Evolutionary conservation across 176 grass and related monocot genomes (phyloP).

Genomic region (Aegilops bicornis): DNA sequence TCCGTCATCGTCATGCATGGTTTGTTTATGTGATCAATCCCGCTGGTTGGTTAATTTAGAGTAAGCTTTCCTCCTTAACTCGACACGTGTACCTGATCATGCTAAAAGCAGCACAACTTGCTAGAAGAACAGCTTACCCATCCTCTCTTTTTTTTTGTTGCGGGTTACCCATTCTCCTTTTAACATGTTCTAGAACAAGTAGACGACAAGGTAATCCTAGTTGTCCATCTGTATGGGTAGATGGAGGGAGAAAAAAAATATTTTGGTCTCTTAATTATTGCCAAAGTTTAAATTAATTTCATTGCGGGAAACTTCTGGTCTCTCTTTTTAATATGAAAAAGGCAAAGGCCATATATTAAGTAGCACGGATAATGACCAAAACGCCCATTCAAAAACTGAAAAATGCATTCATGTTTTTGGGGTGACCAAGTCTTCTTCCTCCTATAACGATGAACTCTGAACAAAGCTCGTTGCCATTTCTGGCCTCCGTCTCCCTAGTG

Average conservation of each 20-base stretch:
- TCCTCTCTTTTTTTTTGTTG: background rate
- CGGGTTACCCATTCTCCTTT: too few relatives aligned
- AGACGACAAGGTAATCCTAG: background rate
- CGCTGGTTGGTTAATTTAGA: background rate
- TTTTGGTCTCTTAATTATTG: background rate
- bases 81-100: background rate
- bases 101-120: background rate
- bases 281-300: background rate
- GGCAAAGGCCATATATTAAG: background rate
- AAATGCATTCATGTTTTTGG: too few relatives aligned
- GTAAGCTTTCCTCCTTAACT: slow-evolving; percentile 18
- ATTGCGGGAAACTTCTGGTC: background rate
- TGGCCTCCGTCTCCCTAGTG: too few relatives aligned
- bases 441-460: too few relatives aligned
- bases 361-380: too few relatives aligned
- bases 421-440: too few relatives aligned
- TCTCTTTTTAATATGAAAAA: background rate
- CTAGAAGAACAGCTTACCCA: background rate
- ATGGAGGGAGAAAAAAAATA: background rate
- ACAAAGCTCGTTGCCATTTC: too few relatives aligned
- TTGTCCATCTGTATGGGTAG: background rate
- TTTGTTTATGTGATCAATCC: background rate
- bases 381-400: too few relatives aligned
- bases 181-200: background rate
- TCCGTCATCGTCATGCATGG: background rate